Base-by-base conservation (phyloP, 768 basidiomycete species). In the Lactarius psammicola region DNA sequence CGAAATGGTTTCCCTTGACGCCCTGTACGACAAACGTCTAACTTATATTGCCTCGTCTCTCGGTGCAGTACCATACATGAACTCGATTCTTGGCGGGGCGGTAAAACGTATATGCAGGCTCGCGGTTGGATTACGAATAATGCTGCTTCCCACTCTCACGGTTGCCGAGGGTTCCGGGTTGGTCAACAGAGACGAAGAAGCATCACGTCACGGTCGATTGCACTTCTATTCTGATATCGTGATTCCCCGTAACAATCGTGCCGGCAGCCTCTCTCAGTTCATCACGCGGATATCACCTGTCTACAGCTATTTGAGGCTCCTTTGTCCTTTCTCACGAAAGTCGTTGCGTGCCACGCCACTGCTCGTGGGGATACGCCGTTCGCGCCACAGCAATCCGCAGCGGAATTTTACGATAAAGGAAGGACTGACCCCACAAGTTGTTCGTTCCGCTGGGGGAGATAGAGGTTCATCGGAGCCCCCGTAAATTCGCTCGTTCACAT, bases 311-410 rank as follows among this genome's bases (percentile, higher is more conserved):
- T 61, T 44, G 60, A 33, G n/a, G 28, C 17, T 46, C 36, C 31
- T 51, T 28, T 44, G 15, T 36, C 6, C 18, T 66, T 66, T 66
- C 60, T 66, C 65, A 62, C 56, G 65, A 62, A 62, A 62, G 31
- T 62, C 55, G 31, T 54, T 66, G 49, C 36, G 59, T 61, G 65
- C 55, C 60, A 61, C 60, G 65, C 56, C 65, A 54, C 65, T 61
- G 40, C 59, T 51, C 46, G 51, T 23, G n/a, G 36, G 46, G 56
- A 66, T 51, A 62, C 65, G 65, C 60, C 60, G 60, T 62, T 23
- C 36, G 56, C 60, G 55, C 65, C 60, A 55, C 64, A 46, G 54
- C 36, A 46, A 34, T 33, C 38, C 31, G 59, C 54, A 49, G 59
- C 26, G 59, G 51, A 55, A 46, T 56, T n/a, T 26, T 34, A 20